Percentiles rank a stretch among this genome's conserved stretches.
Evolutionary conservation across 2,329 filamentous ascomycete genomes (phyloP).

Genomic region (Dactylellina cionopaga): DNA sequence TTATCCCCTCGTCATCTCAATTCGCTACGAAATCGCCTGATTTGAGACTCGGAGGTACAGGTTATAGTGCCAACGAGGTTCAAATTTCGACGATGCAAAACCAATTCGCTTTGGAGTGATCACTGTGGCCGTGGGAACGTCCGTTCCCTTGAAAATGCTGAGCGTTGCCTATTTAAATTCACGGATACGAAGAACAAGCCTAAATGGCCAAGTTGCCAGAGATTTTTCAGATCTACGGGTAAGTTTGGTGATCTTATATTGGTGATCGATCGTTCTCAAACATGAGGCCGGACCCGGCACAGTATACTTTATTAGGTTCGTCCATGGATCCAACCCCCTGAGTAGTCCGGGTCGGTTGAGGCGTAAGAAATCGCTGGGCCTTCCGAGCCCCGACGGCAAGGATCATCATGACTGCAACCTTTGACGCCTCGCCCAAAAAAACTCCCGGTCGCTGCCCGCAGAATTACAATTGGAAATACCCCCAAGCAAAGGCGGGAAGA

Average conservation of each 20-base stretch:
- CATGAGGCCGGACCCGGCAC: background rate
- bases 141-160: too few species aligned
- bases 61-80: too few species aligned
- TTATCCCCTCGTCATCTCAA: background rate
- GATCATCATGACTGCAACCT: background rate
- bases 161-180: slow-evolving; percentile 1
- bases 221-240: background rate
- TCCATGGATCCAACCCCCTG: too few species aligned
- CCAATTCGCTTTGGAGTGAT: background rate
- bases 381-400: background rate
- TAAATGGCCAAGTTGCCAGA: background rate
- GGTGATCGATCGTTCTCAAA: slow-evolving; percentile 10
- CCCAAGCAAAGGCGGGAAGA: too few species aligned
- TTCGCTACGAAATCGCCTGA: background rate
- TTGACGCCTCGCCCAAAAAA: background rate
- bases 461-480: too few species aligned
- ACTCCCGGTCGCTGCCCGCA: too few species aligned
- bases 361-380: background rate
- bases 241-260: slow-evolving; percentile 10
- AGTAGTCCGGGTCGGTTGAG: too few species aligned
- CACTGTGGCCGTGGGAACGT: too few species aligned
- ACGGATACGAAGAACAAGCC: background rate
- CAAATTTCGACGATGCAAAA: background rate
- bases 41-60: background rate
- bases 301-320: too few species aligned